phyloP scores from a whole-genome alignment of 73 alveolate species.

The Paramecium tetraurelia region DNA sequence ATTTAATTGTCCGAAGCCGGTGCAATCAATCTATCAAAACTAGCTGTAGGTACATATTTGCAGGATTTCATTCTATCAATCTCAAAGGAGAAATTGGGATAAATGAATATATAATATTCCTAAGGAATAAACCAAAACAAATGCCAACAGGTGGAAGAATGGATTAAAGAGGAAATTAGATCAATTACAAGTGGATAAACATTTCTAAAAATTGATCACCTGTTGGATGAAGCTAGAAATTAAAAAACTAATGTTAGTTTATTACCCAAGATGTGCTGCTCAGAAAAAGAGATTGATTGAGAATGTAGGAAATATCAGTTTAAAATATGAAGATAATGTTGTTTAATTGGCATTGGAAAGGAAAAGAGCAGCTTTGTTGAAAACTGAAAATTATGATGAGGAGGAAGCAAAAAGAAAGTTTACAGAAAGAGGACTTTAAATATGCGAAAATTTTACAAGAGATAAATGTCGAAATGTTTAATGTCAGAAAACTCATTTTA shows the following conservation, averaged over 20 bases:
- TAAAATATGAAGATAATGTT: constrained; percentile 42
- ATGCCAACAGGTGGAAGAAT: constrained; percentile 59
- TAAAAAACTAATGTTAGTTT: neutral
- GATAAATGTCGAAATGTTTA: constrained; percentile 56
- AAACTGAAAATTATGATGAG: constrained; percentile 56
- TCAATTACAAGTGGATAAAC: constrained; percentile 32
- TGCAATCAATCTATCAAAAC: constrained; percentile 42
- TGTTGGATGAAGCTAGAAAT: constrained; percentile 26
- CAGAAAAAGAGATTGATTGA: constrained; percentile 38
- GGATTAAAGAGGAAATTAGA: constrained; percentile 7
- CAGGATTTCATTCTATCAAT: constrained; percentile 51
- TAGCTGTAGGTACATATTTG: constrained; percentile 58
- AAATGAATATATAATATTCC: constrained; percentile 54
- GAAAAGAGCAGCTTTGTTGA: constrained; percentile 41
- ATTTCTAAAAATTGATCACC: constrained; percentile 11
- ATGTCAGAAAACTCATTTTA: constrained; percentile 57
- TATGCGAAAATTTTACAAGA: constrained; percentile 51
- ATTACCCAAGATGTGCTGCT: constrained; percentile 52
- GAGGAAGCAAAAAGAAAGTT: constrained; percentile 57
- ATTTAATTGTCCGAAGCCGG: constrained; percentile 2
- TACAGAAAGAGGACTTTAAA: constrained; percentile 54
- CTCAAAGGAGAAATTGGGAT: constrained; percentile 35
- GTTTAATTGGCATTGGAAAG: constrained; percentile 52
- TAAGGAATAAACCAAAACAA: constrained; percentile 54
- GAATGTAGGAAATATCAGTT: constrained; percentile 18